Evolutionary conservation across 345 rosid species (phyloP), one percentile per base, ranked within the genome.

Genomic region (Salix arbutifolia): DNA sequence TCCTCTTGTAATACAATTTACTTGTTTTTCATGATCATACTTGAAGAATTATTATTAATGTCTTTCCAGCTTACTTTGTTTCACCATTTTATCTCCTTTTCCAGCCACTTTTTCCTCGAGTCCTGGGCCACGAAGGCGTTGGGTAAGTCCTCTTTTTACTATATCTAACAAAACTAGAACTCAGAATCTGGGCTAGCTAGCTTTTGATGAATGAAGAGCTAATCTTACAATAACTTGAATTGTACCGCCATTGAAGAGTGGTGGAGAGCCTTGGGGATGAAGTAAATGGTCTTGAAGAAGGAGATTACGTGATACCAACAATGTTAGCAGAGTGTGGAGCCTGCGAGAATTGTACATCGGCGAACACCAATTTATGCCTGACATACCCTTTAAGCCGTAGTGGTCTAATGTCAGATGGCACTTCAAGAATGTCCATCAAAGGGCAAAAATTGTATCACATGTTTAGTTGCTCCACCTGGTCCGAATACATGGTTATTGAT

Each of bases 71-170:
- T 70, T 44, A 30, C 19, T 26, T 0, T 46, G 25, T 16, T 18
- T 17, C 13, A 8, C 18, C 4, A 23, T 40, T 31, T n/a, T 25
- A 0, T 23, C 1, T 42, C 14, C 38, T 56, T 78, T 65, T 37
- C 42, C 13, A 89, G 78, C 89, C 84, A 50, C 84, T 85, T 8
- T 92, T 81, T 60, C 94, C 94, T 83, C 85, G 94, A 67, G 87
- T 89, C 80, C 74, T 90, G 17, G 94, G 94, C n/a, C 97, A 90
- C 65, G 97, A 92, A 85, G 97, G 93, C 4, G 93, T 87, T 19
- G 94, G 97, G 97, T 90, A 48, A 81, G 81, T 4, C 8, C 50
- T 30, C 13, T 26, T 26, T 18, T 65, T 25, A 13, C n/a, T 11
- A 28, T 4, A 14, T 19, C 14, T 65, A 10, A 33, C n/a, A 37